phyloP scores from a whole-genome alignment of 2,329 filamentous ascomycete species.

The Kalaharituber pfeilii region DNA sequence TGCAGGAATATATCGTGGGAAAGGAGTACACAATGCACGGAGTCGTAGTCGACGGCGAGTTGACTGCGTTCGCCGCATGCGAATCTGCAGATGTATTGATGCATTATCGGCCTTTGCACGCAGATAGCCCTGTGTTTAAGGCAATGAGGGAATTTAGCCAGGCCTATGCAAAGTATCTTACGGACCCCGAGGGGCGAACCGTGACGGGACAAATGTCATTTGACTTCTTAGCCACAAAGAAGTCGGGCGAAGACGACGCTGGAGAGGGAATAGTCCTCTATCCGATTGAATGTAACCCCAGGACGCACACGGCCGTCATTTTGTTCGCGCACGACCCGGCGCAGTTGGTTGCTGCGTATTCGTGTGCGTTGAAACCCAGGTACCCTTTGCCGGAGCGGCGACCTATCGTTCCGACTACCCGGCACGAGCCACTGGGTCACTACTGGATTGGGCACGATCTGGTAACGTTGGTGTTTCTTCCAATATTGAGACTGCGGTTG shows the following conservation, averaged over 20 bases:
- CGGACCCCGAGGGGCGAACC: constrained; percentile 24
- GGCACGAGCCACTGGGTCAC: constrained; percentile 11
- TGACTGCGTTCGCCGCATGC: constrained; percentile 51
- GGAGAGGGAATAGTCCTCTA: constrained; percentile 37
- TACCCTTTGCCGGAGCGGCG: constrained; percentile 3
- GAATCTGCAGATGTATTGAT: constrained; percentile 45
- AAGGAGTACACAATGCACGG: constrained; percentile 56
- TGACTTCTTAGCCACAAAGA: constrained; percentile 45
- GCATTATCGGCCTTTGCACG: constrained; percentile 45
- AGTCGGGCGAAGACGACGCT: neutral
- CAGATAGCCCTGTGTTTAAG: constrained; percentile 36
- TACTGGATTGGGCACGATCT: constrained; percentile 51
- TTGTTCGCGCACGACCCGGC: constrained; percentile 36
- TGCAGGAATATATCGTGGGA: constrained; percentile 51
- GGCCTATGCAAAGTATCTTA: constrained; percentile 31
- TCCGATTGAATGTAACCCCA: constrained; percentile 55
- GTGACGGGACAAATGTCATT: constrained; percentile 58
- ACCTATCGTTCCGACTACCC: constrained; percentile 20
- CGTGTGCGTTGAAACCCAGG: too few species aligned
- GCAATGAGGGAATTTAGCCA: constrained; percentile 50
- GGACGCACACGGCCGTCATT: constrained; percentile 49
- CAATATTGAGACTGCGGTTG: constrained; percentile 28
- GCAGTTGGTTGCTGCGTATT: constrained; percentile 37
- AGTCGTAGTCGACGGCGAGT: constrained; percentile 45
- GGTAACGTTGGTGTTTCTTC: constrained; percentile 35